These are phyloP conservation scores for Lasiosphaeria miniovina DNA, from an alignment of 495 filamentous ascomycete species.

Conservation along the genomic window DNA sequence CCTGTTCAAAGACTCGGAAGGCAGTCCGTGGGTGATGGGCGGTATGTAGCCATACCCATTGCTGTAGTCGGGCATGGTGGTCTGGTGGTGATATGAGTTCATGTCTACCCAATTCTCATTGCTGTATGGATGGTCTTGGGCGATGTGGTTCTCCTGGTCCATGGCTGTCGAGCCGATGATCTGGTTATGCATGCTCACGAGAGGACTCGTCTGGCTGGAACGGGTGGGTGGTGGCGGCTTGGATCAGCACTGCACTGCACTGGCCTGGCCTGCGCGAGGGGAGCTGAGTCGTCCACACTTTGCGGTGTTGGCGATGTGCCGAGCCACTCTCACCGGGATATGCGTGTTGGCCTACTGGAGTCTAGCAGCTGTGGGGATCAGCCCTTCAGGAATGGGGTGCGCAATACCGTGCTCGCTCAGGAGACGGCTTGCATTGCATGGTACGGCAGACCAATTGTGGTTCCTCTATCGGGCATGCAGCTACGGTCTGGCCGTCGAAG, in stretches of 20 bases:
- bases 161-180: slow-evolving; percentile 46
- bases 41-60: slow-evolving; percentile 39
- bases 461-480: slow-evolving; percentile 28
- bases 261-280: slow-evolving; percentile 39
- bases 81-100: slow-evolving; percentile 42
- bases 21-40: slow-evolving; percentile 43
- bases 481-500: slow-evolving; percentile 22
- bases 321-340: slow-evolving; percentile 25
- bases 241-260: slow-evolving; percentile 23
- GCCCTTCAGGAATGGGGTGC: slow-evolving; percentile 24
- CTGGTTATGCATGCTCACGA: slow-evolving; percentile 48
- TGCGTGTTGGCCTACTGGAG: slow-evolving; percentile 5
- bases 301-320: slow-evolving; percentile 17
- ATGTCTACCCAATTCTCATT: slow-evolving; percentile 48
- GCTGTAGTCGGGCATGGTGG: slow-evolving; percentile 47
- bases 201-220: slow-evolving; percentile 28
- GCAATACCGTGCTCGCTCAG: slow-evolving; percentile 21
- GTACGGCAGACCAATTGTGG: slow-evolving; percentile 32
- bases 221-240: slow-evolving; percentile 27
- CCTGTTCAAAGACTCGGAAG: slow-evolving; percentile 43
- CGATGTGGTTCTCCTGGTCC: slow-evolving; percentile 47
- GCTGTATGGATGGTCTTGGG: slow-evolving; percentile 39
- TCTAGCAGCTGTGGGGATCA: slow-evolving; percentile 23
- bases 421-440: slow-evolving; percentile 36
- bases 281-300: slow-evolving; percentile 22